Conservation (phyloP, 352 stramenopile genomes). For the Phytopythium montanum region DNA sequence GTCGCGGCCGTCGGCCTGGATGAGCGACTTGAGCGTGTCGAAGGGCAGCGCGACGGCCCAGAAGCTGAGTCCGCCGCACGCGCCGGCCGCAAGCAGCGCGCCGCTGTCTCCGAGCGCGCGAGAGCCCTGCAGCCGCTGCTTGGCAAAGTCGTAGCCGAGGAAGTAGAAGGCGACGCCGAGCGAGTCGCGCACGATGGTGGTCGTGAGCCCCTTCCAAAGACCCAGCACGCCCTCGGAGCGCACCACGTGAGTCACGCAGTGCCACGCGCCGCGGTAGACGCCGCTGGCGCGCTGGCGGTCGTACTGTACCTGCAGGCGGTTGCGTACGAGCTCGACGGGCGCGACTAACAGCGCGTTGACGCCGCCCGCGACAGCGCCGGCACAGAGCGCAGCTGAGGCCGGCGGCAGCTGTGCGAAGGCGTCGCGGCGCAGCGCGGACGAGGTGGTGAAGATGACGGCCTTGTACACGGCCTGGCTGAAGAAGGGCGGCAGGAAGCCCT, state of each 20-base stretch:
- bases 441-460: slow-evolving; percentile 85
- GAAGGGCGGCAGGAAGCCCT: slow-evolving; percentile 83
- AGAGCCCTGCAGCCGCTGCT: slow-evolving; percentile 23
- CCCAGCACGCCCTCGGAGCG: slow-evolving; percentile 48
- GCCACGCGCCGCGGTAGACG: slow-evolving; percentile 45
- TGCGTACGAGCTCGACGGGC: slow-evolving; percentile 78
- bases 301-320: slow-evolving; percentile 79
- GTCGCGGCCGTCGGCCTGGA: slow-evolving; percentile 55
- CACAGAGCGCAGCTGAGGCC: slow-evolving; percentile 39
- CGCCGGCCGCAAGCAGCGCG: slow-evolving; percentile 58
- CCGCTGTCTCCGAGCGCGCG: slow-evolving; percentile 37
- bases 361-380: slow-evolving; percentile 59
- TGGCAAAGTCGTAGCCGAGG: slow-evolving; percentile 76
- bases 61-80: slow-evolving; percentile 79
- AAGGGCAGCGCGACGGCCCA: slow-evolving; percentile 84
- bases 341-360: slow-evolving; percentile 74
- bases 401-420: slow-evolving; percentile 41
- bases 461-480: slow-evolving; percentile 88
- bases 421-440: slow-evolving; percentile 50
- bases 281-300: slow-evolving; percentile 37
- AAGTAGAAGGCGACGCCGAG: slow-evolving; percentile 87
- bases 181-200: slow-evolving; percentile 78
- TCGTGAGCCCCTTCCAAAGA: slow-evolving; percentile 74
- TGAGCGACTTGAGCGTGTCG: slow-evolving; percentile 83
- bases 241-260: slow-evolving; percentile 61